A percentile compares a stretch with the other conserved stretches of the same genome.
These are phyloP conservation scores for Fragaria iinumae DNA, from an alignment of 306 rosid genomes.

Conservation along the genomic window DNA sequence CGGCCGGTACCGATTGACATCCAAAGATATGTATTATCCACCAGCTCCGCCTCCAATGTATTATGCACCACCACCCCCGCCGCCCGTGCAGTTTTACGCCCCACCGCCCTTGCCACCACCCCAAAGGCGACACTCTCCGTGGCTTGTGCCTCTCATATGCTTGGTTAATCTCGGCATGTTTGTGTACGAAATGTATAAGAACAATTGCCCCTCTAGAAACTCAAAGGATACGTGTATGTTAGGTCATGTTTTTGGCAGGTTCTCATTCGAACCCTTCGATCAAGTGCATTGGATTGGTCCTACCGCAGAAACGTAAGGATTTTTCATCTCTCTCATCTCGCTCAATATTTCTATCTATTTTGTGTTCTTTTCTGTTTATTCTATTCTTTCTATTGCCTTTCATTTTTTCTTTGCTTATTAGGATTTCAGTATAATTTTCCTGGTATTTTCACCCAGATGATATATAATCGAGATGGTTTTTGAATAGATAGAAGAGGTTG, in stretches of 20 bases:
- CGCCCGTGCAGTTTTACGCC: constrained; percentile 35
- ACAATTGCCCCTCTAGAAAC: constrained; percentile 56
- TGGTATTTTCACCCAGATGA: neutral
- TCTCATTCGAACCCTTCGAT: constrained; percentile 65
- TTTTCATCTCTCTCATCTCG: neutral
- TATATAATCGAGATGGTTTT: neutral
- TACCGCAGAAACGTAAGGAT: constrained; percentile 44
- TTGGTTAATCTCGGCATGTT: constrained; percentile 49
- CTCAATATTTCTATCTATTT: neutral
- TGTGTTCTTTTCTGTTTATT: neutral
- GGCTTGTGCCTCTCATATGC: constrained; percentile 71
- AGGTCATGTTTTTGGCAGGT: constrained; percentile 40
- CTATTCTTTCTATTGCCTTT: neutral
- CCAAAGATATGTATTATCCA: constrained; percentile 9
- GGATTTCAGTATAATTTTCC: neutral
- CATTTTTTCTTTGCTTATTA: neutral
- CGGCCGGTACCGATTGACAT: constrained; percentile 27
- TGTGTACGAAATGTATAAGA: constrained; percentile 55
- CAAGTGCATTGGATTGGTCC: constrained; percentile 73
- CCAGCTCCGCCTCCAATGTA: constrained; percentile 12
- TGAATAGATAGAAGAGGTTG: too few relatives aligned
- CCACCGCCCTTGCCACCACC: constrained; percentile 25
- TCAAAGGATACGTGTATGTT: constrained; percentile 36
- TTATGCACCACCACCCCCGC: constrained; percentile 30
- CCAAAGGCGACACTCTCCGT: constrained; percentile 54